Evolutionary conservation across 768 basidiomycete species (phyloP).

Genomic region (Tricholoma bakamatsutake): DNA sequence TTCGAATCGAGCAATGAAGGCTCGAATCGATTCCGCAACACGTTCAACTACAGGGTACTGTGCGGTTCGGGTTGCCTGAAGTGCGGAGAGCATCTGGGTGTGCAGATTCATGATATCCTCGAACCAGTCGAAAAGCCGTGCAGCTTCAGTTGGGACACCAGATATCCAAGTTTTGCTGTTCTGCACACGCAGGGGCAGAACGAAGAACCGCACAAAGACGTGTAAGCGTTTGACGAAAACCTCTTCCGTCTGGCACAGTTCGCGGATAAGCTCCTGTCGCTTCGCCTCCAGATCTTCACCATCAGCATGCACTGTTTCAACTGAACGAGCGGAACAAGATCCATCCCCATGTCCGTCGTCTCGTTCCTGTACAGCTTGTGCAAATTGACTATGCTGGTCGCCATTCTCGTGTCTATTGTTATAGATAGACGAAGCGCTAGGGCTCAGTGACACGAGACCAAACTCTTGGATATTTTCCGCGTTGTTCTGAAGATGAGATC

Average conservation of each 20-base stretch:
- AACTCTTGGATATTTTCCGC: neutral
- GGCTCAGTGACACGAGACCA: constrained; percentile 8
- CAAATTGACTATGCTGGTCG: neutral
- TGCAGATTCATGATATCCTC: constrained; percentile 85
- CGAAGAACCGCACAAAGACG: constrained; percentile 64
- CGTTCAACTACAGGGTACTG: constrained; percentile 41
- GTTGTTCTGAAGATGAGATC: neutral
- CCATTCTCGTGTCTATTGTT: constrained; percentile 4
- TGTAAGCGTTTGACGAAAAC: constrained; percentile 62
- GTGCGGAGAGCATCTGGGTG: constrained; percentile 42
- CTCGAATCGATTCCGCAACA: constrained; percentile 53
- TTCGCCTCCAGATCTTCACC: constrained; percentile 3
- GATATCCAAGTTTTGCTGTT: constrained; percentile 72
- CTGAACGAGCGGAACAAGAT: neutral
- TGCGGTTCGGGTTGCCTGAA: constrained; percentile 30
- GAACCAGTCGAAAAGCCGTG: constrained; percentile 79
- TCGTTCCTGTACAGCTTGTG: neutral
- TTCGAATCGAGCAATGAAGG: constrained; percentile 64
- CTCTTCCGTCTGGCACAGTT: constrained; percentile 64
- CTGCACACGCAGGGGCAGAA: constrained; percentile 70
- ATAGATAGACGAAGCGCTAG: constrained; percentile 16
- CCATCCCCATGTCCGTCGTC: constrained; percentile 11
- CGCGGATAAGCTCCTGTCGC: constrained; percentile 39
- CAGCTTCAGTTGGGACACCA: constrained; percentile 67
- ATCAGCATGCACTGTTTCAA: neutral